phyloP scores from a whole-genome alignment of 164 flowering plant genomes.

The Pachysandra terminalis region DNA sequence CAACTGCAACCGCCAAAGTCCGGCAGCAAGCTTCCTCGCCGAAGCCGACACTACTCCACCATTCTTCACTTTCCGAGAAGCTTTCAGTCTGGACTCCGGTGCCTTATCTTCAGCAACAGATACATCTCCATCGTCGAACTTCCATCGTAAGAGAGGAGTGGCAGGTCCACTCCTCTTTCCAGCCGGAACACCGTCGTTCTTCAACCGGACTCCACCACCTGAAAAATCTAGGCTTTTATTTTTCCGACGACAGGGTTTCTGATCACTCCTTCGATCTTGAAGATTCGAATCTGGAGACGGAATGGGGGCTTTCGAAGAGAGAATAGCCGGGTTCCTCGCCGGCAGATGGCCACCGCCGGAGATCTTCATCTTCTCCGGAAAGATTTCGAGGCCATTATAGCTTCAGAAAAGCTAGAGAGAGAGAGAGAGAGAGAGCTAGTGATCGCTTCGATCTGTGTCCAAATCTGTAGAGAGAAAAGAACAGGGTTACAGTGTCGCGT shows the following conservation, averaged over 20 bases:
- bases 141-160: slow-evolving; percentile 81
- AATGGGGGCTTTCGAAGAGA: slow-evolving; percentile 21
- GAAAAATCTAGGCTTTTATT: slow-evolving; percentile 23
- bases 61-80: slow-evolving; percentile 28
- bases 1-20: slow-evolving; percentile 67
- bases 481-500: too few species aligned
- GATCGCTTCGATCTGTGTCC: neutral
- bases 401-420: neutral
- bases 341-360: slow-evolving; percentile 26
- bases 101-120: slow-evolving; percentile 10
- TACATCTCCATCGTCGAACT: slow-evolving; percentile 43
- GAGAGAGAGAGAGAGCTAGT: slow-evolving; percentile 4
- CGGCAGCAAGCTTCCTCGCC: slow-evolving; percentile 83
- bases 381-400: slow-evolving; percentile 30
- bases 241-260: slow-evolving; percentile 29
- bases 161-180: slow-evolving; percentile 71
- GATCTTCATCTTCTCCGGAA: slow-evolving; percentile 40
- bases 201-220: slow-evolving; percentile 29
- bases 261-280: slow-evolving; percentile 9
- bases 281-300: slow-evolving; percentile 36
- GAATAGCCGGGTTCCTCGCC: slow-evolving; percentile 14
- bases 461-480: too few species aligned
- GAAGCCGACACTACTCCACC: slow-evolving; percentile 37
- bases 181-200: slow-evolving; percentile 22
- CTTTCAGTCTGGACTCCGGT: slow-evolving; percentile 25